Percentiles rank a stretch among this genome's conserved stretches.
Conservation (phyloP, 768 basidiomycete species). For the Nidula microcarpa region DNA sequence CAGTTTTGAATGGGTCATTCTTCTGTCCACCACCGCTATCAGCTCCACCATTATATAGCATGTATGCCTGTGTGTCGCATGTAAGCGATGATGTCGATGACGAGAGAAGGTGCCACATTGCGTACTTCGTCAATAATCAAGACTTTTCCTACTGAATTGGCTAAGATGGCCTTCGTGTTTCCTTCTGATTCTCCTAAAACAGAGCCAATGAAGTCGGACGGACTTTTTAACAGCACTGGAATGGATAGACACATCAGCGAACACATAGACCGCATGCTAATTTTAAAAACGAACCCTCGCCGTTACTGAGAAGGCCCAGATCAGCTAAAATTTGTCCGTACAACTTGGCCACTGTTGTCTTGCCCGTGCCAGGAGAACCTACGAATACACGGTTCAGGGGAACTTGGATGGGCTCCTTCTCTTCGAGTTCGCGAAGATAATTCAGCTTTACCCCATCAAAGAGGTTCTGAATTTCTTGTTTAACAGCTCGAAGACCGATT, state of each 20-base stretch:
- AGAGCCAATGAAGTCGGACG: slow-evolving; percentile 64
- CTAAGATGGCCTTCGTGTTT: slow-evolving; percentile 62
- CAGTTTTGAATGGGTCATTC: slow-evolving; percentile 54
- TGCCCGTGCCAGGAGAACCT: slow-evolving; percentile 69
- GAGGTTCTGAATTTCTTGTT: slow-evolving; percentile 46
- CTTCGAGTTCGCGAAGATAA: slow-evolving; percentile 56
- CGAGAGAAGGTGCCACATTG: not conserved
- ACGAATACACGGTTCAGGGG: slow-evolving; percentile 65
- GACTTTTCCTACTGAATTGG: slow-evolving; percentile 58
- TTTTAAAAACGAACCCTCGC: slow-evolving; percentile 47
- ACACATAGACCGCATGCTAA: no score
- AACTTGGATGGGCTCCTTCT: slow-evolving; percentile 47
- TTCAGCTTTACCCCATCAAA: slow-evolving; percentile 47
- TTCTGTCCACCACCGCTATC: slow-evolving; percentile 20
- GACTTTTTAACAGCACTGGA: slow-evolving; percentile 63
- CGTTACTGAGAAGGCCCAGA: slow-evolving; percentile 63
- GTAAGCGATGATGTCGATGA: slow-evolving; percentile 1
- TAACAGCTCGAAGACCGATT: slow-evolving; percentile 56
- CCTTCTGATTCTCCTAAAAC: slow-evolving; percentile 57
- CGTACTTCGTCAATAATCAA: slow-evolving; percentile 67
- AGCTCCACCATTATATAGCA: slow-evolving; percentile 46
- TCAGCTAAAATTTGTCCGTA: slow-evolving; percentile 65
- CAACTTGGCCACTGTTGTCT: slow-evolving; percentile 65
- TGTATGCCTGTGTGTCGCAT: slow-evolving; percentile 50
- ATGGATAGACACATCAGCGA: not conserved